Base-by-base conservation (phyloP, 805 yeast species). In the Hanseniaspora valbyensis region DNA sequence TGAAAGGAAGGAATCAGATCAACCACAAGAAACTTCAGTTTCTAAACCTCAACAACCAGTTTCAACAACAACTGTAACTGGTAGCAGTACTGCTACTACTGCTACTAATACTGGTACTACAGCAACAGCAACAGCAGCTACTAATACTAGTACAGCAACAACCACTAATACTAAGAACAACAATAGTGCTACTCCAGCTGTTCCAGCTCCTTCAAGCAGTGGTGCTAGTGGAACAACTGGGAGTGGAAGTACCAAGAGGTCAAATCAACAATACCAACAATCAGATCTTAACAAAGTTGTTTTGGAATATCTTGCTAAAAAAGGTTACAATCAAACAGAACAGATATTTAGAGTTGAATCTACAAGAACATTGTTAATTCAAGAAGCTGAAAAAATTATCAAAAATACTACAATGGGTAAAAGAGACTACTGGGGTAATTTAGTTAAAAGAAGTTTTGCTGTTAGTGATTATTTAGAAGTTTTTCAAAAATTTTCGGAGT, bases 271-370 rank as follows among this genome's bases (percentile, higher is more conserved):
- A 21, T 18, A 0, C 87, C 85, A 44, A 88, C 90, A 48, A 26
- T 48, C 51, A 4, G 97, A 92, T 63, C 72, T 92, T 62, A 90
- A 89, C 64, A 72, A 92, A 55, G 86, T 92, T 61, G 97, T 92
- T 30, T 71, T 92, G 59, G 98, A 92, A 59, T 92, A 90, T 59
- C 73, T 92, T 57, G 83, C 81, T 63, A 90, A 92, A 60, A 88
- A 89, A 64, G 99, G 99, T 2, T 92, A 87, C 61, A 89, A 84
- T 57, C 79, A 82, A 57, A 90, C 98, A 0, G 99, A 92, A 64
- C 88, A 95, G 2, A 85, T 89, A 81, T 73, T 92, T 44, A 76
- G 98, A 54, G 78, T 88, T 54, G 99, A 92, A 63, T 76, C 82
- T 55, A 73, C 86, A 0, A 79, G 82, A 53, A 73, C 80, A 0